phyloP scores from a whole-genome alignment of 1,139 yeast species.

The Debaryomyces sp. region DNA sequence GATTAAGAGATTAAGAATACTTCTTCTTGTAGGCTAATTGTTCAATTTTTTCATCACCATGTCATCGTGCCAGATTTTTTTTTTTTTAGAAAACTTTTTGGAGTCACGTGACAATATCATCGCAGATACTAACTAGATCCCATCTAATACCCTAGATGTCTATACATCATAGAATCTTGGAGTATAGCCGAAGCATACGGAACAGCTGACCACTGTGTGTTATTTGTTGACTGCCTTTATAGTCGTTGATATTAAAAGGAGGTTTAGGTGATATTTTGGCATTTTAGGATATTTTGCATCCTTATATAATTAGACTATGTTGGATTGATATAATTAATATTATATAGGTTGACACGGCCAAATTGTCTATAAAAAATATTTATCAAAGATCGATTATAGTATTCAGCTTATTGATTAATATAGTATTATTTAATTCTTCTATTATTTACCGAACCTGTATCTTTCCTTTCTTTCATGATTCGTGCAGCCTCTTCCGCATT shows the following conservation, averaged over 20 bases:
- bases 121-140: not conserved
- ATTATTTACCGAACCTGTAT: constrained; percentile 22
- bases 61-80: constrained; percentile 6
- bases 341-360: not conserved
- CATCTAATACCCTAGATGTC: too few species aligned
- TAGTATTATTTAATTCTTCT: constrained; percentile 17
- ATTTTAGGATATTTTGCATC: not conserved
- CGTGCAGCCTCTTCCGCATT: constrained; percentile 29
- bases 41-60: constrained; percentile 1
- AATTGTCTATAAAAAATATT: not conserved
- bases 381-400: not conserved
- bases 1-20: not conserved
- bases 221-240: too few species aligned
- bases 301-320: not conserved
- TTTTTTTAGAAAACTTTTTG: constrained; percentile 3
- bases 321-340: not conserved
- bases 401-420: not conserved
- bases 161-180: too few species aligned
- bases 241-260: too few species aligned
- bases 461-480: constrained; percentile 30
- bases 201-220: too few species aligned
- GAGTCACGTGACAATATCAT: constrained; percentile 3
- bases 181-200: too few species aligned
- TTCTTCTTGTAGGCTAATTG: not conserved
- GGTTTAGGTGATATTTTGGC: not conserved